Percentiles rank a stretch among this genome's conserved stretches.
phyloP scores from a whole-genome alignment of 208 protist species.

The Zelonia costaricensis region DNA sequence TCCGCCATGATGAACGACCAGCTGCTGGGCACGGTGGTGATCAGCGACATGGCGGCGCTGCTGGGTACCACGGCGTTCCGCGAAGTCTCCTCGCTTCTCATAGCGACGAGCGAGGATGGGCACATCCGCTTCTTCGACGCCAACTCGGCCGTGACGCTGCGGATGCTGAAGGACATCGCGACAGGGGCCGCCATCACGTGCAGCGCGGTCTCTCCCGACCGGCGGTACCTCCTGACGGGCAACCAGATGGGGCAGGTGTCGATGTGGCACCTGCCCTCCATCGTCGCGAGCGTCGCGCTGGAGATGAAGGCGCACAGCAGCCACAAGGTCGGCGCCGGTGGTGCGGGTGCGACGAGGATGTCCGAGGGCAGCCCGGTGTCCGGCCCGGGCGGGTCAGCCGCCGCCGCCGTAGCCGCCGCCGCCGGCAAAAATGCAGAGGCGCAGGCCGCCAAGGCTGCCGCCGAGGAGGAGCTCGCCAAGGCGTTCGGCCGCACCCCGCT shows the following conservation, averaged over 20 bases:
- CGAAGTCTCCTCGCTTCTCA: conserved; percentile 36
- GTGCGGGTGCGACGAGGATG: neutral
- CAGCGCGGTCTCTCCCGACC: conserved; percentile 67
- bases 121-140: conserved; percentile 85
- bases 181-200: conserved; percentile 84
- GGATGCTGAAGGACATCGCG: conserved; percentile 66
- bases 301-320: conserved; percentile 25
- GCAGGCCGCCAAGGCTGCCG: conserved; percentile 5
- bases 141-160: conserved; percentile 41
- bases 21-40: conserved; percentile 16
- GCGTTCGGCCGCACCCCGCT: conserved; percentile 50
- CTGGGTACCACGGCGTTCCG: conserved; percentile 17
- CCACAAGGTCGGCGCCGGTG: neutral
- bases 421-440: conserved; percentile 1
- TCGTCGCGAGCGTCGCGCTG: conserved; percentile 55
- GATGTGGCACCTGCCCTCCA: conserved; percentile 83
- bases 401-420: neutral
- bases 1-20: conserved; percentile 19
- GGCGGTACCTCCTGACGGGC: conserved; percentile 73
- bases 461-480: conserved; percentile 16
- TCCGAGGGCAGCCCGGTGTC: neutral
- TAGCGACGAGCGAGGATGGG: conserved; percentile 82
- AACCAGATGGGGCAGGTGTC: conserved; percentile 83
- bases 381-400: neutral
- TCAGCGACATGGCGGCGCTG: conserved; percentile 7